Percentiles rank a stretch among this genome's conserved stretches.
Evolutionary conservation across 371 early-diverging fungal species (phyloP).

Genomic region (Mortierella sp.): DNA sequence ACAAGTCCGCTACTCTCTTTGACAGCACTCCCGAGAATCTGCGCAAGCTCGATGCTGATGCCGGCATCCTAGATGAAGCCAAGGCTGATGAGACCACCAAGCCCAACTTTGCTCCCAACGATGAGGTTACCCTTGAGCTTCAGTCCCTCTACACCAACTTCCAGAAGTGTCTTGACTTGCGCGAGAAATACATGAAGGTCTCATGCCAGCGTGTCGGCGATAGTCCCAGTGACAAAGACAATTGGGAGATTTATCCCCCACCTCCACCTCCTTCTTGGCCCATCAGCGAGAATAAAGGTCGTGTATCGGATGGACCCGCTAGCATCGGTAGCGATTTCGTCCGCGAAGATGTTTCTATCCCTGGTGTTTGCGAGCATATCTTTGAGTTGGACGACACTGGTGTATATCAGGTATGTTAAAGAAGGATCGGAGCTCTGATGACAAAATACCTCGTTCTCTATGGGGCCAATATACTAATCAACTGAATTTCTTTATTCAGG

Average conservation of each 20-base stretch:
- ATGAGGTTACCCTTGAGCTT: constrained; percentile 68
- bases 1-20: constrained; percentile 32
- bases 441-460: too few relatives aligned
- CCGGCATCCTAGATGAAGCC: constrained; percentile 48
- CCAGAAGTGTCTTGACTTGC: constrained; percentile 81
- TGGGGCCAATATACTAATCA: neutral
- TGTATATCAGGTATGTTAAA: constrained; percentile 68
- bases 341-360: constrained; percentile 61
- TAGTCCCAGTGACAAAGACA: constrained; percentile 86
- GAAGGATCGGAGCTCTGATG: neutral
- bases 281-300: constrained; percentile 48
- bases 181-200: constrained; percentile 87
- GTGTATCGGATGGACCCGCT: constrained; percentile 57
- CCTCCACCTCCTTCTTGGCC: constrained; percentile 87
- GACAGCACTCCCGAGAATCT: constrained; percentile 47
- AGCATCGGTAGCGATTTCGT: constrained; percentile 60
- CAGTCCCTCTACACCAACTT: constrained; percentile 63
- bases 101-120: constrained; percentile 55
- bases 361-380: constrained; percentile 32
- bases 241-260: constrained; percentile 92
- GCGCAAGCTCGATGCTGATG: constrained; percentile 48
- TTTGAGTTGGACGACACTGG: constrained; percentile 72
- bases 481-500: constrained; percentile 9
- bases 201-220: constrained; percentile 84
- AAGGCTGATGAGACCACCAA: constrained; percentile 40